Percentiles rank a stretch among this genome's conserved stretches.
These are phyloP conservation scores for Apiospora phragmitis DNA, from an alignment of 2,329 filamentous ascomycete species.

Conservation along the genomic window DNA sequence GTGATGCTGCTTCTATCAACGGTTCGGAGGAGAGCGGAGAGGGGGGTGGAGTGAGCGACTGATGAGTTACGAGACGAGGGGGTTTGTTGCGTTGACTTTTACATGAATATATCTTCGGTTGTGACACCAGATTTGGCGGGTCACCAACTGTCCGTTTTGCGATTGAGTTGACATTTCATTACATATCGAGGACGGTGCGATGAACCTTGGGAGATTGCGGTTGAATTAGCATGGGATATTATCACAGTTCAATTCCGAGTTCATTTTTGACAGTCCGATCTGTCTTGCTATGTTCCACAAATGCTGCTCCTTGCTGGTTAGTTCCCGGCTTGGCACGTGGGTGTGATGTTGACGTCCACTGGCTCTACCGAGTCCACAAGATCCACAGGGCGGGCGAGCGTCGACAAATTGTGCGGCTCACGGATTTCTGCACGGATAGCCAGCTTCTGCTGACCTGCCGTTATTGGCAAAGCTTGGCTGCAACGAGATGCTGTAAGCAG, in stretches of 20 bases:
- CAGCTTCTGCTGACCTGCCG: constrained; percentile 1
- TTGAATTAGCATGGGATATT: neutral
- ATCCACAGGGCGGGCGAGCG: neutral
- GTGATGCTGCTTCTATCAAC: neutral
- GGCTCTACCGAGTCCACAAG: neutral
- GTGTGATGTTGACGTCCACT: neutral
- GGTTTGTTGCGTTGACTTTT: neutral
- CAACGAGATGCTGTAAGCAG: neutral
- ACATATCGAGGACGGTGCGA: neutral
- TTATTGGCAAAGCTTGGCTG: constrained; percentile 1
- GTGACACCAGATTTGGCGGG: neutral
- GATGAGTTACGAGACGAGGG: neutral
- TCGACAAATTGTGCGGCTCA: neutral
- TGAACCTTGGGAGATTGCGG: neutral
- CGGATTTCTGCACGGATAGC: neutral
- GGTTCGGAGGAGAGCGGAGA: neutral
- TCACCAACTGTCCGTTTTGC: neutral
- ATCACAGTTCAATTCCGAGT: neutral
- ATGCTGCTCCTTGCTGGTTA: neutral
- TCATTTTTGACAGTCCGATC: neutral
- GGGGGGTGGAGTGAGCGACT: neutral
- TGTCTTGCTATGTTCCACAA: neutral
- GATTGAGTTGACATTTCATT: neutral
- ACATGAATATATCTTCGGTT: neutral
- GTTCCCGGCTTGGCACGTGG: constrained; percentile 3